Evolutionary conservation across 495 filamentous ascomycete genomes (phyloP), one percentile per base, ranked within the genome.

Genomic region (Monascus purpureus): DNA sequence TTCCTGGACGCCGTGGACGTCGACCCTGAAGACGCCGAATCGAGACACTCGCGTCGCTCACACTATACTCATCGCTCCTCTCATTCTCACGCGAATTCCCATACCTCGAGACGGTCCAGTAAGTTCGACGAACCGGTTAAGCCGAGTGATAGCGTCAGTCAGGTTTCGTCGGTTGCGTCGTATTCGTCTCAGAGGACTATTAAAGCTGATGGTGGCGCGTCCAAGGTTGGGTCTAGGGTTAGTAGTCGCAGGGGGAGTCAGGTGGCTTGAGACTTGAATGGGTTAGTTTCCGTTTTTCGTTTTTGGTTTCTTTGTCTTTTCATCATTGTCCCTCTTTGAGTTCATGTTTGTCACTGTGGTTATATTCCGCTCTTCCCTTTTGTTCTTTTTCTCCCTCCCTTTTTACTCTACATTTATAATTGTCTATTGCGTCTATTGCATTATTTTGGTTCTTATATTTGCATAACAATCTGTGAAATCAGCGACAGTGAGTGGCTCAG

Each of bases 111-210:
- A 33, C 49, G 42, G 13, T 48, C 50, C 13, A 40, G 42, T 37
- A 54, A 50, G 33, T 53, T 51, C 30, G 60, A 61, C 9, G 53
- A 61, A 7, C 50, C 52, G 4, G 52, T 80, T 19, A 67, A 56
- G 14, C 76, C 78, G 2, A 68, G 67, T 35, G 78, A 83, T 45
- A 80, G 74, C 43, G 67, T 80, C 27, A 80, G 75, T 44, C 72
- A 73, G 43, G 64, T 77, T 2, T 70, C 61, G 13, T 50, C 47
- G 29, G 32, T 4, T 30, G 28, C 13, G 13, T 30, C 28, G 3
- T 8, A 30, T 6, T 40, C 46, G 17, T 60, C 55, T 14, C 55
- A 59, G 36, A 45, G 48, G 15, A 65, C 59, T 29, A 37, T 50
- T 6, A 63, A 57, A 43, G 55, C 57, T 13, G 43, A 45, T 9